phyloP scores from a whole-genome alignment of 1,139 yeast genomes.

The Neolecta irregularis region DNA sequence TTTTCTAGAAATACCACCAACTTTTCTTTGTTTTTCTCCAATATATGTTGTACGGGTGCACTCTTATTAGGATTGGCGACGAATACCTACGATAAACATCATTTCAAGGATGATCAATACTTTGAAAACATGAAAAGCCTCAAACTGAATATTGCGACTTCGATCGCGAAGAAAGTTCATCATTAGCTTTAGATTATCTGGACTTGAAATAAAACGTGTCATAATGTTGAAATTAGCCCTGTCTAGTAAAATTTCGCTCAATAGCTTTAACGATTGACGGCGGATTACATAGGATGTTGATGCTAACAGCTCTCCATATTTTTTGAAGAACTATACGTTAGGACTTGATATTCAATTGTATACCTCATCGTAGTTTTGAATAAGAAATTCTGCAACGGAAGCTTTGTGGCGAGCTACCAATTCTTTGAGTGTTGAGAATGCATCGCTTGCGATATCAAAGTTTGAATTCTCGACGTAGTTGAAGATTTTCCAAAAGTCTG shows the following conservation, averaged over 20 bases:
- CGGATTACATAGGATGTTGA: slow-evolving; percentile 80
- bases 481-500: slow-evolving; percentile 64
- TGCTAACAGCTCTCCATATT: slow-evolving; percentile 29
- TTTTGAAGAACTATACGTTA: slow-evolving; percentile 7
- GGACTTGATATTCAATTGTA: no score
- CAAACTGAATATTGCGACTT: slow-evolving; percentile 75
- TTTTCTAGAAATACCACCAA: slow-evolving; percentile 52
- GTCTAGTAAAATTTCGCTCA: slow-evolving; percentile 60
- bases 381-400: slow-evolving; percentile 55
- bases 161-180: slow-evolving; percentile 80
- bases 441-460: slow-evolving; percentile 82
- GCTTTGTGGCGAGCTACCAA: no score
- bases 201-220: slow-evolving; percentile 62
- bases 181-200: slow-evolving; percentile 66
- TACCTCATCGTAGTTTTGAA: slow-evolving; percentile 19
- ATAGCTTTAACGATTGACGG: slow-evolving; percentile 70
- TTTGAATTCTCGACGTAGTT: slow-evolving; percentile 58
- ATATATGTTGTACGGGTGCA: slow-evolving; percentile 61
- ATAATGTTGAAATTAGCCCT: slow-evolving; percentile 59
- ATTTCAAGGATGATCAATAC: slow-evolving; percentile 23
- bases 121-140: slow-evolving; percentile 85
- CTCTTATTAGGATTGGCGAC: slow-evolving; percentile 89
- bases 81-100: slow-evolving; percentile 28
- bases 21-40: slow-evolving; percentile 67
- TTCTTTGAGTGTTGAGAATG: slow-evolving; percentile 44